These are phyloP conservation scores for Ambrosia trifida DNA, from an alignment of 129 eudicot genomes.

Conservation along the genomic window DNA sequence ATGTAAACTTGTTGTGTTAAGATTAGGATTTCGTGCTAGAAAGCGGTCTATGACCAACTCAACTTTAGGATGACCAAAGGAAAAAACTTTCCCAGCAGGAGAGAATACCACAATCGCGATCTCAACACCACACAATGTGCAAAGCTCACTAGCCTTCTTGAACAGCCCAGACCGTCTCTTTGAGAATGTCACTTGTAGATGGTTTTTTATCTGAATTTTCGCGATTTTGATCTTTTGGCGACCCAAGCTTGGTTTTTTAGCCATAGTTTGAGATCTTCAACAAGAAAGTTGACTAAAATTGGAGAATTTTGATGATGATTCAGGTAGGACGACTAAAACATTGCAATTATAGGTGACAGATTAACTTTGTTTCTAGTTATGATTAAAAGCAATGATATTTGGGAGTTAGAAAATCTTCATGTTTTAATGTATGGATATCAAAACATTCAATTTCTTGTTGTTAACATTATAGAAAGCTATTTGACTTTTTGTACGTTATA, in stretches of 20 bases:
- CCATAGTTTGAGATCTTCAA: conserved; percentile 24
- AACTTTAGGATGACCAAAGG: conserved; percentile 61
- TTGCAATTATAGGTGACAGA: conserved; percentile 13
- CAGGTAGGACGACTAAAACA: not conserved
- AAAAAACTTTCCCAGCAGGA: conserved; percentile 53
- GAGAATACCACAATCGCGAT: conserved; percentile 65
- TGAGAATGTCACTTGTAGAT: conserved; percentile 58
- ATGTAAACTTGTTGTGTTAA: conserved; percentile 25
- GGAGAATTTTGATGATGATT: conserved; percentile 6
- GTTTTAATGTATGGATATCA: conserved; percentile 17
- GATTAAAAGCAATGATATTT: conserved; percentile 7
- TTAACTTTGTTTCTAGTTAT: not conserved
- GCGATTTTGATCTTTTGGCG: conserved; percentile 55
- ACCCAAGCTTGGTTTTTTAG: conserved; percentile 54
- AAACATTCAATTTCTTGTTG: conserved; percentile 1
- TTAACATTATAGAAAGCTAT: conserved; percentile 5
- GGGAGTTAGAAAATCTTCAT: conserved; percentile 21
- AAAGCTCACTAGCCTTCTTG: conserved; percentile 63
- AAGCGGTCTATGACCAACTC: conserved; percentile 49
- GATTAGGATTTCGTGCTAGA: conserved; percentile 29
- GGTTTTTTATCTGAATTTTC: conserved; percentile 53
- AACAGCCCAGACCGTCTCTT: conserved; percentile 56
- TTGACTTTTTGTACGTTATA: conserved; percentile 26
- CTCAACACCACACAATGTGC: conserved; percentile 66
- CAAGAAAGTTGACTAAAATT: conserved; percentile 6